phyloP scores from a whole-genome alignment of 257 asterid genomes.

The Fraxinus excelsior region DNA sequence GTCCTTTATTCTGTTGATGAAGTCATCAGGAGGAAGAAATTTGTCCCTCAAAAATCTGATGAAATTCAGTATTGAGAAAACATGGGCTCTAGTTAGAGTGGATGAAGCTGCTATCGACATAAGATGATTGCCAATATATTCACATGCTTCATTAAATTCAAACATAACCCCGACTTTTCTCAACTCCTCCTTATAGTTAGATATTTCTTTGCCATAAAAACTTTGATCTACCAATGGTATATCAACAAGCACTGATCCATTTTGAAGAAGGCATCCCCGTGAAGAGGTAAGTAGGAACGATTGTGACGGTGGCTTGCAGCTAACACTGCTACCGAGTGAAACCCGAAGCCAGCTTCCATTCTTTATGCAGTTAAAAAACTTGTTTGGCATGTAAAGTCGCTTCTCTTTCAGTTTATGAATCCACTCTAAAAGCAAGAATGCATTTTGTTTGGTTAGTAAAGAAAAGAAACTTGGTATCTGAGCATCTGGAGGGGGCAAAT shows the following conservation, averaged over 20 bases:
- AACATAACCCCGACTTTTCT: constrained; percentile 31
- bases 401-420: constrained; percentile 8
- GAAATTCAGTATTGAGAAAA: constrained; percentile 35
- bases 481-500: constrained; percentile 36
- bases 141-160: constrained; percentile 38
- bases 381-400: neutral
- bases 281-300: constrained; percentile 33
- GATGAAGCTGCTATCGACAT: constrained; percentile 32
- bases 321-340: constrained; percentile 24
- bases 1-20: constrained; percentile 18
- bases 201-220: constrained; percentile 30
- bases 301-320: constrained; percentile 35
- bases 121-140: constrained; percentile 36
- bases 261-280: constrained; percentile 32
- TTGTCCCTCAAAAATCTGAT: constrained; percentile 29
- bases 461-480: constrained; percentile 26
- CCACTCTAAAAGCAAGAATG: constrained; percentile 39
- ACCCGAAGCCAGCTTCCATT: constrained; percentile 41
- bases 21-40: constrained; percentile 30
- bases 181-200: constrained; percentile 28
- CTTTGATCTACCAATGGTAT: constrained; percentile 36
- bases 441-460: constrained; percentile 29
- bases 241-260: constrained; percentile 30
- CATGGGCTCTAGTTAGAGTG: constrained; percentile 25
- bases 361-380: constrained; percentile 26